phyloP scores from a whole-genome alignment of 2,329 filamentous ascomycete species.

The Botrytis elliptica region DNA sequence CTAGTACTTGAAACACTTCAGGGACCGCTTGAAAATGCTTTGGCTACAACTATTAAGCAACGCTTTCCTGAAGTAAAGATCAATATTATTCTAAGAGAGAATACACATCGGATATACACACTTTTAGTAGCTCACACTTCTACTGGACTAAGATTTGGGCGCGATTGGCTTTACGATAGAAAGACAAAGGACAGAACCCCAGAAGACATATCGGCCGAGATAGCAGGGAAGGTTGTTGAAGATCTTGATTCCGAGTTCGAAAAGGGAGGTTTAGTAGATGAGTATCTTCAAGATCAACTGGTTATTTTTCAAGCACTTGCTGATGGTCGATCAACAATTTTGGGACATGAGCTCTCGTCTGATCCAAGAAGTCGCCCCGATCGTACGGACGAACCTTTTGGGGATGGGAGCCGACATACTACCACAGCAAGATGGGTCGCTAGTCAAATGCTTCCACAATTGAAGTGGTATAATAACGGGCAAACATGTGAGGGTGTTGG shows the following conservation, averaged over 20 bases:
- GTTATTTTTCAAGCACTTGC: conserved; percentile 60
- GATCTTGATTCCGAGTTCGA: conserved; percentile 48
- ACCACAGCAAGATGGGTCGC: conserved; percentile 61
- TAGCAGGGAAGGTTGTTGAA: conserved; percentile 48
- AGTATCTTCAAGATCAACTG: conserved; percentile 60
- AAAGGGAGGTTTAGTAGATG: conserved; percentile 51
- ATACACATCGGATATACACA: conserved; percentile 56
- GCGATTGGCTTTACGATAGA: conserved; percentile 48
- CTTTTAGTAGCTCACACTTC: conserved; percentile 56
- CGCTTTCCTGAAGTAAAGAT: conserved; percentile 48
- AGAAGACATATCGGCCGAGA: conserved; percentile 40
- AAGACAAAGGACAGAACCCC: conserved; percentile 38
- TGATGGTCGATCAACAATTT: conserved; percentile 46
- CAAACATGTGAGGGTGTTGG: conserved; percentile 50
- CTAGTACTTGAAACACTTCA: conserved; percentile 49
- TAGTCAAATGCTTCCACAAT: conserved; percentile 49
- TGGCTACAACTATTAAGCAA: conserved; percentile 44
- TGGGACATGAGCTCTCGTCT: conserved; percentile 16
- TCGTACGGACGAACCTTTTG: conserved; percentile 51
- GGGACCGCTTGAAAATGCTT: conserved; percentile 42
- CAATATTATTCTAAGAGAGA: conserved; percentile 49
- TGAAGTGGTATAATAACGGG: conserved; percentile 53
- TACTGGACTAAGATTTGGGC: conserved; percentile 48
- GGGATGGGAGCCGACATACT: conserved; percentile 55
- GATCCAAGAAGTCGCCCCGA: conserved; percentile 40